Evolutionary conservation across 306 rosid genomes (phyloP).

Genomic region (Cicer yamashitae): DNA sequence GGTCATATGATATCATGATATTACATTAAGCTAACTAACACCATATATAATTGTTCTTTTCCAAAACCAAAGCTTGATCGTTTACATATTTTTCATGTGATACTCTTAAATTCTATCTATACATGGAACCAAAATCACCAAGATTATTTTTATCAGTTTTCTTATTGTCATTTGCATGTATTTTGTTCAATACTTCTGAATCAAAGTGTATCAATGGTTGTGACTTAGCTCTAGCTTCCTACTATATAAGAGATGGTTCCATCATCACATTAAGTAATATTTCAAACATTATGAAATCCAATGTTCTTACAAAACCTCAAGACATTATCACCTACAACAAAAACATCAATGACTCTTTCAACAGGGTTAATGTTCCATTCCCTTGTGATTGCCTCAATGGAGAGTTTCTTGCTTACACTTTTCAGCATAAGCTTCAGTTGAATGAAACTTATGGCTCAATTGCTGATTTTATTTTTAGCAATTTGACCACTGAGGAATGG

Average conservation of each 20-base stretch:
- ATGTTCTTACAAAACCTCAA: slow-evolving; percentile 12
- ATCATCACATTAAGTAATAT: slow-evolving; percentile 37
- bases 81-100: too few species aligned
- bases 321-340: slow-evolving; percentile 54
- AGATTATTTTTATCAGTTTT: neutral
- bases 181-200: slow-evolving; percentile 41
- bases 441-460: slow-evolving; percentile 50
- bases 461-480: slow-evolving; percentile 47
- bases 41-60: too few species aligned
- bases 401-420: slow-evolving; percentile 57
- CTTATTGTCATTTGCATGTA: slow-evolving; percentile 25
- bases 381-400: slow-evolving; percentile 59
- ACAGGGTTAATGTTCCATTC: slow-evolving; percentile 66
- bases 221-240: slow-evolving; percentile 67
- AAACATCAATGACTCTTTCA: neutral
- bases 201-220: slow-evolving; percentile 59
- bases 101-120: too few species aligned
- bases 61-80: too few species aligned
- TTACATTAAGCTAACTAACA: too few species aligned
- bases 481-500: slow-evolving; percentile 56
- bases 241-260: slow-evolving; percentile 34
- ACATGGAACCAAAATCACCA: too few species aligned
- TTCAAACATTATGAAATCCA: slow-evolving; percentile 40
- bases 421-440: slow-evolving; percentile 36
- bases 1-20: too few species aligned